Base-by-base conservation (phyloP, 768 basidiomycete genomes). In the Tephrocybe sp. region DNA sequence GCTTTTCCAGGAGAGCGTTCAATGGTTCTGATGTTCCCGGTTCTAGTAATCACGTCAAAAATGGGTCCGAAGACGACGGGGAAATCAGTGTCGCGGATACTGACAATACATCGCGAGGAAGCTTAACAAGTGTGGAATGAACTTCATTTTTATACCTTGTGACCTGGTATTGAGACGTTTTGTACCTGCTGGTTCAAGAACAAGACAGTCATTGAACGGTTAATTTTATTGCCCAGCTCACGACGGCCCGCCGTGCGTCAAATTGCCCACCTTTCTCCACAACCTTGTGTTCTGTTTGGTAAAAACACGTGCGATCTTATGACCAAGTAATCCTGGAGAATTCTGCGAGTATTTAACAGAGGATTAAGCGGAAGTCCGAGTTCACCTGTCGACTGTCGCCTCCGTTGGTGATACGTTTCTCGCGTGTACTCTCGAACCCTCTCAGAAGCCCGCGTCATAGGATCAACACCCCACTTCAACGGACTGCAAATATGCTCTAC, bases 121-220 rank as follows among this genome's bases (percentile, higher is more conserved):
- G 78, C 62, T 68, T 80, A 49, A 79, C 78, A 12, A 79, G 78
- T 55, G 74, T 80, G 36, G 73, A 78, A 54, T 74, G 62, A 63
- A 44, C 34, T 16, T 23, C 23, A 29, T 21, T 19, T 22, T 25
- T 11, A 11, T 42, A n/a, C n/a, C 45, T 23, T 19, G 24, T 43
- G 50, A 48, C 47, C 33, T 5, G 42, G 40, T 45, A 18, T 3
- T 40, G 19, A 30, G 24, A 27, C 25, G 42, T 44, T 18, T 49
- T 49, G 55, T 52, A 47, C 37, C 47, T 47, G 43, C 34, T 45
- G 24, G 27, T 36, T 42, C 31, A 4, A 45, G 19, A 52, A 42
- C 30, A 43, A 43, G 27, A 42, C 36, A 38, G 29, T 11, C 39
- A 49, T 55, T 54, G 46, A 39, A 52, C 18, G 49, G 29, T 54